Percentiles rank a stretch among this genome's conserved stretches.
phyloP scores from a whole-genome alignment of 2,329 filamentous ascomycete species.

The Alternaria sp. region DNA sequence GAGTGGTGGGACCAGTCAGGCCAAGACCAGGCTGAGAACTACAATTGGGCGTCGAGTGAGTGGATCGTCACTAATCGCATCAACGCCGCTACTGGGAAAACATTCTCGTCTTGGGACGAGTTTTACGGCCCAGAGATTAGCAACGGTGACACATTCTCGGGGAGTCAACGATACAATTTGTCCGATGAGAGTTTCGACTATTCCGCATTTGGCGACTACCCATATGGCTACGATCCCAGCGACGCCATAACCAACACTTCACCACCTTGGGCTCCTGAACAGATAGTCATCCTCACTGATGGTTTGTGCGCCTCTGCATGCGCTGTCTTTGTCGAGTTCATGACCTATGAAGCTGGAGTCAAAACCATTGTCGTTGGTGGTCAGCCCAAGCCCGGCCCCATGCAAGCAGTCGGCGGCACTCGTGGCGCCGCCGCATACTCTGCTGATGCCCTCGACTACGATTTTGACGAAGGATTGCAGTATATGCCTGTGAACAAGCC shows the following conservation, averaged over 20 bases:
- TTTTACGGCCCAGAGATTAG: slow-evolving; percentile 38
- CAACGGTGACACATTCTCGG: slow-evolving; percentile 45
- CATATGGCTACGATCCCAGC: neutral
- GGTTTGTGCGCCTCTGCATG: slow-evolving; percentile 64
- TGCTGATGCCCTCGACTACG: slow-evolving; percentile 33
- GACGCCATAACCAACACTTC: neutral
- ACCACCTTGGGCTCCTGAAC: neutral
- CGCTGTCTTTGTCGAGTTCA: slow-evolving; percentile 57
- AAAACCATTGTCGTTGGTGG: slow-evolving; percentile 64
- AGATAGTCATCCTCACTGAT: slow-evolving; percentile 51
- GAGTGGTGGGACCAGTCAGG: slow-evolving; percentile 4
- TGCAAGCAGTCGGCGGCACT: slow-evolving; percentile 55
- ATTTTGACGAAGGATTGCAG: neutral
- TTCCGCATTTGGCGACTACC: neutral
- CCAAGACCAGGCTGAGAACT: neutral
- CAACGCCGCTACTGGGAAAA: slow-evolving; percentile 26
- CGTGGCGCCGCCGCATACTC: slow-evolving; percentile 56
- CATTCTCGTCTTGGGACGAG: slow-evolving; percentile 51
- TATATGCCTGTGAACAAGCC: neutral
- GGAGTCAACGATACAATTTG: slow-evolving; percentile 7
- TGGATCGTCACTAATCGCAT: slow-evolving; percentile 23
- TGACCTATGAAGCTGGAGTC: slow-evolving; percentile 56
- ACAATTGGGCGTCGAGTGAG: slow-evolving; percentile 13
- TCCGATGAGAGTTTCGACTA: neutral
- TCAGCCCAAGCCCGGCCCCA: slow-evolving; percentile 54